phyloP scores from a whole-genome alignment of 257 asterid genomes.

The Ligustrum vulgare region DNA sequence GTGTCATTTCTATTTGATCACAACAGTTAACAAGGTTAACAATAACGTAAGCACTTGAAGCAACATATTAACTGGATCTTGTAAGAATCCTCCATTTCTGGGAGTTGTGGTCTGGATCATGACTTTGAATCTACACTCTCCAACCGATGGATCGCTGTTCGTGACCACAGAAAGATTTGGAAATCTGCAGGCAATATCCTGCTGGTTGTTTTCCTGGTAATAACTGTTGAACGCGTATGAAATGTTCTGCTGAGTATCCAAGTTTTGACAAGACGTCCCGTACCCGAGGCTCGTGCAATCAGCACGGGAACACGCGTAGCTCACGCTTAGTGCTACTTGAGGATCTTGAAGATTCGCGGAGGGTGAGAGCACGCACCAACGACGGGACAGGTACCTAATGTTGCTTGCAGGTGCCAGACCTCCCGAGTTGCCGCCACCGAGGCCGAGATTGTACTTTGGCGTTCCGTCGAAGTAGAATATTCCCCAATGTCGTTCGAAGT shows the following conservation, averaged over 20 bases:
- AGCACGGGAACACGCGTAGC: slow-evolving; percentile 59
- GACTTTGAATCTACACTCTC: slow-evolving; percentile 54
- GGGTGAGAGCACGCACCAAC: slow-evolving; percentile 66
- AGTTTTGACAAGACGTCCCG: slow-evolving; percentile 54
- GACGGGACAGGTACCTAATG: slow-evolving; percentile 40
- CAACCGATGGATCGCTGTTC: slow-evolving; percentile 54
- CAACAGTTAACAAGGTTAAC: slow-evolving; percentile 31
- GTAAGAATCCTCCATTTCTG: slow-evolving; percentile 28
- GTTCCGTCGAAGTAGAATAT: slow-evolving; percentile 63
- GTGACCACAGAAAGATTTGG: slow-evolving; percentile 58
- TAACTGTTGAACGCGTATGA: slow-evolving; percentile 75
- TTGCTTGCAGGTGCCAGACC: slow-evolving; percentile 45
- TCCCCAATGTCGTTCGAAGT: slow-evolving; percentile 89
- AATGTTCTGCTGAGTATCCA: slow-evolving; percentile 47
- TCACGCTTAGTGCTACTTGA: slow-evolving; percentile 49
- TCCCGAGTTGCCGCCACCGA: slow-evolving; percentile 37
- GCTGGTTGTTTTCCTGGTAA: slow-evolving; percentile 59
- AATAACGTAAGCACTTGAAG: slow-evolving; percentile 34
- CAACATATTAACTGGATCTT: slow-evolving; percentile 25
- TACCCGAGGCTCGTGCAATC: slow-evolving; percentile 76
- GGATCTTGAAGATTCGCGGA: slow-evolving; percentile 48
- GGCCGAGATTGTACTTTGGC: slow-evolving; percentile 59
- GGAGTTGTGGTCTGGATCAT: slow-evolving; percentile 44
- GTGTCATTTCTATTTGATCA: slow-evolving; percentile 23
- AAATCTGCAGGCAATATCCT: slow-evolving; percentile 56